These are phyloP conservation scores for Zea luxurians DNA, from an alignment of 176 grass and related monocot genomes.

Conservation along the genomic window DNA sequence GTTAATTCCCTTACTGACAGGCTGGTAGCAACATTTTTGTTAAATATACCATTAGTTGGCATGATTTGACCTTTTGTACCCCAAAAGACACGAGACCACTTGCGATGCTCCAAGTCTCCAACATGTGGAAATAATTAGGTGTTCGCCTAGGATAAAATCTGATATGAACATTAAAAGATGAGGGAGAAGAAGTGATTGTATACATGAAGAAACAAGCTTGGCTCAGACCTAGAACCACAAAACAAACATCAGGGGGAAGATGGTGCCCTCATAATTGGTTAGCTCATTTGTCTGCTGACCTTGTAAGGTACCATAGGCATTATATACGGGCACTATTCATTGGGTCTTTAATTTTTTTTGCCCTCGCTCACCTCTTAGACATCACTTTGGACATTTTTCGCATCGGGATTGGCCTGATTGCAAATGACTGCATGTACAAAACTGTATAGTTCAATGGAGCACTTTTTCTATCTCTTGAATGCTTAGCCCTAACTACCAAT, in stretches of 20 bases:
- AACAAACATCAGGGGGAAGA: not conserved
- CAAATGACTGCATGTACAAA: not conserved
- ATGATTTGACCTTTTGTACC: not conserved
- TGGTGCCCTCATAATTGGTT: not conserved
- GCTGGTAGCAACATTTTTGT: constrained; percentile 9
- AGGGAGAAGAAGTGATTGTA: not conserved
- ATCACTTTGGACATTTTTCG: not conserved
- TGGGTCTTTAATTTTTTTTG: not conserved
- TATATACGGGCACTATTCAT: not conserved
- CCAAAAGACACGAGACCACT: not conserved
- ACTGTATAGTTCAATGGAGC: constrained; percentile 7
- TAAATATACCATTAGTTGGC: not conserved
- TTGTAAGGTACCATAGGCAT: not conserved
- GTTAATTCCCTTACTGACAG: not conserved
- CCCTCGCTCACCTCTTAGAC: not conserved
- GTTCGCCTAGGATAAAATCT: not conserved
- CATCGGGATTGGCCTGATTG: not conserved
- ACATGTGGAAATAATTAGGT: not conserved
- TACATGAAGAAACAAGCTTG: not conserved
- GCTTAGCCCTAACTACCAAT: not conserved
- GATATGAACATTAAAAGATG: not conserved
- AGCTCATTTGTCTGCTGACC: not conserved
- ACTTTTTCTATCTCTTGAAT: not conserved
- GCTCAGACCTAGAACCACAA: not conserved
- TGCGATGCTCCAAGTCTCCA: not conserved